Percentiles rank a stretch among this genome's conserved stretches.
These are phyloP conservation scores for Lagenidium giganteum DNA, from an alignment of 352 stramenopile genomes.

Conservation along the genomic window DNA sequence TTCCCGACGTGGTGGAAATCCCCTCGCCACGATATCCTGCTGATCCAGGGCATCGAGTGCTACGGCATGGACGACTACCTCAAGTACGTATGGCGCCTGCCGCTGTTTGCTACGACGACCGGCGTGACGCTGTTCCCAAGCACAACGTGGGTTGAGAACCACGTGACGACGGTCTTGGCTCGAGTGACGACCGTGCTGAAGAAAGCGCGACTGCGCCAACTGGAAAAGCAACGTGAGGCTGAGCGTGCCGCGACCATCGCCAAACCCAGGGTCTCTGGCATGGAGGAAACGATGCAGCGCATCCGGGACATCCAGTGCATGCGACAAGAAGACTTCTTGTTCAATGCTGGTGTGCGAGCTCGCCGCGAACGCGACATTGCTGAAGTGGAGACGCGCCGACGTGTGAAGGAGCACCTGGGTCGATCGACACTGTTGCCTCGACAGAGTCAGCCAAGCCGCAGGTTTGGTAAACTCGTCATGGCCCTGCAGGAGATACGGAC, in stretches of 20 bases:
- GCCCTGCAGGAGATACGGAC: conserved; percentile 4
- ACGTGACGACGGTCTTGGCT: conserved; percentile 38
- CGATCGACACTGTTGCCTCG: not conserved
- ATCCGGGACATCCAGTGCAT: conserved; percentile 59
- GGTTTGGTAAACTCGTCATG: too few relatives aligned
- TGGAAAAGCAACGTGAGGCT: not conserved
- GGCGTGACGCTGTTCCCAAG: conserved; percentile 34
- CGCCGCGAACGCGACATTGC: conserved; percentile 39
- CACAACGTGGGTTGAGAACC: conserved; percentile 75
- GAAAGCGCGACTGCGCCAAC: conserved; percentile 5
- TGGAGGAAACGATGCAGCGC: conserved; percentile 41
- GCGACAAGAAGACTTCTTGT: conserved; percentile 56
- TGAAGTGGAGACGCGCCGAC: not conserved
- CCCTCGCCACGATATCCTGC: conserved; percentile 69
- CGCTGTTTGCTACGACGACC: conserved; percentile 47
- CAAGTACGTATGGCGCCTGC: conserved; percentile 58
- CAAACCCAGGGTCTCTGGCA: too few relatives aligned
- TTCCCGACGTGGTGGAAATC: conserved; percentile 75
- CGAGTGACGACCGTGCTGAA: conserved; percentile 28
- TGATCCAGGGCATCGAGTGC: conserved; percentile 80
- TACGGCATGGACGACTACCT: conserved; percentile 77
- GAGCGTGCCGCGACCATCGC: too few relatives aligned
- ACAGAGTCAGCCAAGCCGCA: conserved; percentile 1
- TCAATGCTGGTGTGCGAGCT: conserved; percentile 25
- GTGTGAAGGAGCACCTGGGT: not conserved